Evolutionary conservation across 1,284 basidiomycete species (phyloP), one percentile per base, ranked within the genome.

Genomic region (Cyathus olla): DNA sequence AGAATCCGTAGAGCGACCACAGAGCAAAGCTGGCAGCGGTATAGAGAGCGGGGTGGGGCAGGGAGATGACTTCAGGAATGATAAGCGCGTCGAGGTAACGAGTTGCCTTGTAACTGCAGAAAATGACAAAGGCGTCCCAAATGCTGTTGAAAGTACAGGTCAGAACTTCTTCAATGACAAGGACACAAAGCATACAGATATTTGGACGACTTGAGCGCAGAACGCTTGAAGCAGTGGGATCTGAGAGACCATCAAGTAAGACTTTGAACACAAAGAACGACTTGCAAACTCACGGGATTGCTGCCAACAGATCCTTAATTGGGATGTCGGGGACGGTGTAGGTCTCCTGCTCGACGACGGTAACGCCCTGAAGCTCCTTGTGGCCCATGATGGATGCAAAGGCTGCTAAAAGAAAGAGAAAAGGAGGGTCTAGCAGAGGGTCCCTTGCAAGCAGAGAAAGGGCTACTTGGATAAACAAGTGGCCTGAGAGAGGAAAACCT

Each of bases 171-270:
- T 49, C 17, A 49, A 51, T 44, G 59, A 49, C 57, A 60, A 21
- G 21, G 24, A 21, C 48, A 44, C 21, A 48, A 31, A 58, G 60
- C 29, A 17, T 70, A 94, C 92, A 98, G 83, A 78, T 98, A 98
- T 62, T 87, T 70, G n/a, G 88, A 91, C 26, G 96, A 97, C 74
- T 86, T 86, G 73, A 97, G 69, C 1, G 95, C 92, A 1, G 95
- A 97, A 66, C 98, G 94, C 83, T 98, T 87, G 81, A 92, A 96
- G 84, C 97, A 99, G 81, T 97, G 96, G 5, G 93, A 76, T 13
- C 96, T 96, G n/a, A 55, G 21, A 53, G 56, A 59, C 29, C 55
- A 42, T 59, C 24, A 46, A 13, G 27, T 15, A 22, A 44, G 29
- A 44, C 50, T 22, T 57, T 27, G 46, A 42, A 35, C 21, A 57